Evolutionary conservation across 1,284 basidiomycete species (phyloP).

Genomic region (Cutaneotrichosporon cavernicola): DNA sequence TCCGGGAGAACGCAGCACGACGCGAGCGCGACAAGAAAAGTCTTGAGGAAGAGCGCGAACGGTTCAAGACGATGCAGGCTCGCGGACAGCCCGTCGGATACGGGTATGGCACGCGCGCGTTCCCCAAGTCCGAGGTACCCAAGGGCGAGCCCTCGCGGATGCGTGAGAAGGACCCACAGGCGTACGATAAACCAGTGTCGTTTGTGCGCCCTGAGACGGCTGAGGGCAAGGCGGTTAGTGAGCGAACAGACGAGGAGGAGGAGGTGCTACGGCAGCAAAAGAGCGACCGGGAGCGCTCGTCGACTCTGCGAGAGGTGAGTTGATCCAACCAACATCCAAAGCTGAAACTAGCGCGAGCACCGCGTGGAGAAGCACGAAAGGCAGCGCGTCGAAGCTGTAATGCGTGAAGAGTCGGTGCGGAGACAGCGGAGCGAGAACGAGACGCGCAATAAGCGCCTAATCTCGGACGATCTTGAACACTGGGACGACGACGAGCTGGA

Average conservation of each 20-base stretch:
- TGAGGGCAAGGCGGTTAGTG: slow-evolving; percentile 48
- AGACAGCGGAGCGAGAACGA: slow-evolving; percentile 70
- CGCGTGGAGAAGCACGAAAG: slow-evolving; percentile 77
- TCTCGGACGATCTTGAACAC: slow-evolving; percentile 67
- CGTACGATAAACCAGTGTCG: slow-evolving; percentile 70
- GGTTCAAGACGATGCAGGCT: slow-evolving; percentile 30
- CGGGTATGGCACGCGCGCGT: slow-evolving; percentile 37
- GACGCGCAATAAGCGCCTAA: slow-evolving; percentile 67
- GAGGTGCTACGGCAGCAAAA: slow-evolving; percentile 73
- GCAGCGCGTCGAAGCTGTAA: slow-evolving; percentile 68
- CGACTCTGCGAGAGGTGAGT: slow-evolving; percentile 79
- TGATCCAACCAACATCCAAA: not conserved
- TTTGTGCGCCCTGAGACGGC: slow-evolving; percentile 71
- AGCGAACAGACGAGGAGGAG: slow-evolving; percentile 79
- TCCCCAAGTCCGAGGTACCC: slow-evolving; percentile 14
- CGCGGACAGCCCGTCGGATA: slow-evolving; percentile 27
- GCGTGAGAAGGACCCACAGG: slow-evolving; percentile 62
- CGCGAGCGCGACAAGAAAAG: slow-evolving; percentile 78
- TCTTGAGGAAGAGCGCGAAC: slow-evolving; percentile 58
- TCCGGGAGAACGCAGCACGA: slow-evolving; percentile 80
- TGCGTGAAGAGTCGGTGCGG: slow-evolving; percentile 70
- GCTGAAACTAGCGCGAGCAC: slow-evolving; percentile 53
- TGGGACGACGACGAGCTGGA: slow-evolving; percentile 92
- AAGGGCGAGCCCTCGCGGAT: slow-evolving; percentile 1
- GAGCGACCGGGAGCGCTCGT: slow-evolving; percentile 70